These are phyloP conservation scores for Aureobasidium mangrovei DNA, from an alignment of 2,329 filamentous ascomycete species.

Conservation along the genomic window DNA sequence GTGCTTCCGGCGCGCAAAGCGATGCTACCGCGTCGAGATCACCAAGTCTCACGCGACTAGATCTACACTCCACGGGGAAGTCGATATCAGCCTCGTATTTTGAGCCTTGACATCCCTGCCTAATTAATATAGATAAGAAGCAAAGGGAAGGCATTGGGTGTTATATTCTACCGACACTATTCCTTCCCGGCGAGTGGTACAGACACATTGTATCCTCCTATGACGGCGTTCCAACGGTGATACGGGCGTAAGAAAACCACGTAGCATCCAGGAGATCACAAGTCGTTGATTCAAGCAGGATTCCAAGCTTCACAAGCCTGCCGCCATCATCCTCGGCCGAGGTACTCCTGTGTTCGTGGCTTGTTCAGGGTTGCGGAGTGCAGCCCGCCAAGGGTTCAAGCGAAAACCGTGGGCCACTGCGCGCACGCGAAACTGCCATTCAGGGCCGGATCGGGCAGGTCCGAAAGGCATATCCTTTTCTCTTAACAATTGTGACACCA, in stretches of 20 bases:
- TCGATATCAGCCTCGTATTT: not conserved
- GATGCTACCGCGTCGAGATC: not conserved
- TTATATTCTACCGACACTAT: not conserved
- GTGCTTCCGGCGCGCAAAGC: not conserved
- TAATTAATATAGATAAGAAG: not conserved
- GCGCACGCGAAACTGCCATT: not conserved
- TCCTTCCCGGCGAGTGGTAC: not conserved
- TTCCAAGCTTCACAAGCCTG: not conserved
- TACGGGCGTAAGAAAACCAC: too few species aligned
- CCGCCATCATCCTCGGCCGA: not conserved
- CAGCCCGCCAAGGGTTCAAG: slow-evolving; percentile 1
- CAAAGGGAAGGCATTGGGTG: not conserved
- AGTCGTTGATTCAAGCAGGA: too few species aligned
- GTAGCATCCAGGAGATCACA: too few species aligned
- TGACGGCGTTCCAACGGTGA: too few species aligned
- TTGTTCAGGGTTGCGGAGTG: not conserved
- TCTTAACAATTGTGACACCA: not conserved
- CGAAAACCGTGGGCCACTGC: not conserved
- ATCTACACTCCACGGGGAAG: slow-evolving; percentile 1
- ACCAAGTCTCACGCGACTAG: not conserved
- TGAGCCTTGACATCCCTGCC: not conserved
- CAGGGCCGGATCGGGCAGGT: slow-evolving; percentile 2
- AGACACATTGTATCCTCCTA: not conserved
- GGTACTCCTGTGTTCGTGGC: not conserved
- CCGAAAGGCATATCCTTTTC: not conserved